Base-by-base conservation (phyloP, 345 rosid genomes). In the Bretschneidera sinensis region DNA sequence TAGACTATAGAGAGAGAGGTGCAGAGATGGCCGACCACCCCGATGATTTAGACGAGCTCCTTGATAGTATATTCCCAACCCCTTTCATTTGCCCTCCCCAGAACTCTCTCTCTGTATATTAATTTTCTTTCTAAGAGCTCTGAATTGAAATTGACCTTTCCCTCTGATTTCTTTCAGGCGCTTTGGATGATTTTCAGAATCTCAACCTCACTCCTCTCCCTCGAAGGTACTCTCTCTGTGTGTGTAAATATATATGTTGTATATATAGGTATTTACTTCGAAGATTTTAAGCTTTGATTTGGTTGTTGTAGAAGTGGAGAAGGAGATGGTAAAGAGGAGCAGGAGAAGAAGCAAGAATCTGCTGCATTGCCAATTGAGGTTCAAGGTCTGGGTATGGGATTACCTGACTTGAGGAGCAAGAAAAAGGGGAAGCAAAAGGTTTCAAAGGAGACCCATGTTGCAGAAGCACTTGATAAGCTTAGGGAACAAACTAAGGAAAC, bases 41-140 rank as follows among this genome's bases (percentile, higher is more conserved):
- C 34, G 97, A 95, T 69, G 99, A 95, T 78, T 85, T 95, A 63
- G 97, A 95, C 76, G 80, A 85, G 68, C 92, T 95, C 69, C 97
- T 95, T 21, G 99, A 95, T 59, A 91, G 99, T 91, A 78, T 72
- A 72, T 66, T 43, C 21, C 14, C 48, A 20, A 34, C 51, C 51
- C 19, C 21, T 21, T 51, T 52, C 51, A 0, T 49, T 22, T 39
- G 10, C 21, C 16, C 51, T 48, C 0, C 25, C n/a, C 7, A 6
- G 16, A 17, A 13, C 11, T 43, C 57, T 52, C 47, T 50, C 33
- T 39, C 8, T 35, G 17, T 39, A 13, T 5, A 39, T 39, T 48
- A 35, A 22, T 21, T 20, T 19, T 31, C 45, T 45, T 31, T 48
- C 24, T 48, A 21, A 52, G 49, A 39, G 64, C 25, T 48, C 54